Evolutionary conservation across 768 basidiomycete genomes (phyloP), one percentile per base, ranked within the genome.

Genomic region (Agaricus bisporus): DNA sequence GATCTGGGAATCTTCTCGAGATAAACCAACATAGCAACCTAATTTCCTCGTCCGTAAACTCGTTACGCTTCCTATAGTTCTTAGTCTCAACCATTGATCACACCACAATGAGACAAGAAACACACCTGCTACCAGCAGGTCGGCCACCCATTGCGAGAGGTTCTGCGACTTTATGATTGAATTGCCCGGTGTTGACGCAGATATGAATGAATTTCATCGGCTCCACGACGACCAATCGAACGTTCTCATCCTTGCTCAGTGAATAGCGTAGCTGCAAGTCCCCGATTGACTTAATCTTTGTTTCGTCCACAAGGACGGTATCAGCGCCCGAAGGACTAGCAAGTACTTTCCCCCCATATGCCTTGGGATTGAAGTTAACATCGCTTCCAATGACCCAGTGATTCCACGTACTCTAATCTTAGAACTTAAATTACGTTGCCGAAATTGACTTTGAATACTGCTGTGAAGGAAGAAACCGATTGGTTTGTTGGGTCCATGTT

Each of bases 1-100:
- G 56, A n/a, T 72, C 55, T 12, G 76, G 76, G 5, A 73, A 63
- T 15, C 53, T 54, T 20, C 56, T 56, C 8, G 76, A 73, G 4
- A 78, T 49, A 41, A 69, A 76, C 12, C 60, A 46, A 26, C 63
- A 66, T n/a, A 80, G 55, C 6, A 70, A 51, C 3, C 66, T 44
- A 28, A 75, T 75, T 29, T 80, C 77, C 12, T 69, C 64, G 5
- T 38, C 9, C 0, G 76, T 75, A 45, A 69, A 80, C 36, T 51
- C 43, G 1, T 29, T 58, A 20, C 70, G 69, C 7, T 63, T 58
- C 57, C 43, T 35, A 26, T 4, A 37, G 3, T 26, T 29, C 6
- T 48, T 29, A 22, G 48, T 29, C 26, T 48, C 32, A 32, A 50
- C 20, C 26, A 53, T n/a, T 18, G 11, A 6, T 4, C 18, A 22